Evolutionary conservation across 2,329 filamentous ascomycete genomes (phyloP).

Genomic region (Colletotrichum liriopes): DNA sequence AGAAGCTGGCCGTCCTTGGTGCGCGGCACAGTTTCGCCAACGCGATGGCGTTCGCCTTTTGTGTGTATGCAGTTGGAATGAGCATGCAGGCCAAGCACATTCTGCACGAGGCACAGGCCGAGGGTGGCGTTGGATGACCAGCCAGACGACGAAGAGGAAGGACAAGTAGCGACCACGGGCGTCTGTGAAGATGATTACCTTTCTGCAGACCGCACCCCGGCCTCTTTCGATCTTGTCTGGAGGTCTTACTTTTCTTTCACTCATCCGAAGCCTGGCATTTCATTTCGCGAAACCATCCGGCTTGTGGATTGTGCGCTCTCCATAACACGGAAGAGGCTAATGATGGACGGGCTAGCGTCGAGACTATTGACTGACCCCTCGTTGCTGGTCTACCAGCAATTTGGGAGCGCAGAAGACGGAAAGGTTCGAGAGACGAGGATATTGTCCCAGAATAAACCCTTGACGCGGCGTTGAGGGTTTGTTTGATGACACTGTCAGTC

Average conservation of each 20-base stretch:
- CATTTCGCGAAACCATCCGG: conserved; percentile 16
- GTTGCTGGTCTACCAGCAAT: conserved; percentile 17
- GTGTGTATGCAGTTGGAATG: conserved; percentile 25
- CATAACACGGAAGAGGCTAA: conserved; percentile 14
- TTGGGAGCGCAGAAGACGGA: conserved; percentile 7
- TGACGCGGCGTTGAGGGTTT: conserved; percentile 17
- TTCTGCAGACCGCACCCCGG: background rate
- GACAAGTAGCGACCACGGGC: conserved; percentile 11
- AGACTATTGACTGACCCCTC: conserved; percentile 20
- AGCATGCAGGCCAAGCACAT: conserved; percentile 36
- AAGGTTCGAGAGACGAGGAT: background rate
- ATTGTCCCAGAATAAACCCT: conserved; percentile 2
- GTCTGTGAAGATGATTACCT: conserved; percentile 15
- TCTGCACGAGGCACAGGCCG: conserved; percentile 30
- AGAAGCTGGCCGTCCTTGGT: conserved; percentile 22
- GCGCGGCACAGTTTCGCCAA: conserved; percentile 5
- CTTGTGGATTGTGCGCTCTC: background rate
- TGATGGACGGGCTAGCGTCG: conserved; percentile 27
- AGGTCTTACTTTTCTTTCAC: background rate
- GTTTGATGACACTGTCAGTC: conserved; percentile 17
- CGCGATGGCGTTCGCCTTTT: conserved; percentile 5
- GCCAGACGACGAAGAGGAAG: background rate
- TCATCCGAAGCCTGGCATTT: conserved; percentile 15
- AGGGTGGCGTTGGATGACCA: conserved; percentile 23
- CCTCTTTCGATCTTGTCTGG: background rate